Conservation (phyloP, 1,284 basidiomycete species). For the Phlebopus sp. region DNA sequence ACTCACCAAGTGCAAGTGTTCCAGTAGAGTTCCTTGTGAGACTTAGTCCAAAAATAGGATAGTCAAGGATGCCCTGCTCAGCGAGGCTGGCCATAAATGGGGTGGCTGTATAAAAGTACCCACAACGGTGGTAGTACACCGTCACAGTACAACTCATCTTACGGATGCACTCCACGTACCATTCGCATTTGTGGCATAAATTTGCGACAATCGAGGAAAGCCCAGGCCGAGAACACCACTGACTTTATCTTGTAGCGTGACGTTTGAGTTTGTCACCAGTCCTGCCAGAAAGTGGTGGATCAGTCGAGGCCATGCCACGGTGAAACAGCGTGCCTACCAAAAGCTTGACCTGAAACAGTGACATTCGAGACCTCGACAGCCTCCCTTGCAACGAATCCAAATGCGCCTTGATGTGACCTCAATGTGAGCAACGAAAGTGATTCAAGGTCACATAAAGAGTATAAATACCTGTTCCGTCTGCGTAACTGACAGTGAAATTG, state of each 20-base stretch:
- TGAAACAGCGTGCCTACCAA: slow-evolving; percentile 48
- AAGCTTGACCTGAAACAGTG: slow-evolving; percentile 54
- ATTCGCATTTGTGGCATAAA: slow-evolving; percentile 45
- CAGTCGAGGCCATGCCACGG: not conserved
- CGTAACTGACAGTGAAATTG: slow-evolving; percentile 55
- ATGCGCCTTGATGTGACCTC: slow-evolving; percentile 43
- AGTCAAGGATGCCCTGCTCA: slow-evolving; percentile 60
- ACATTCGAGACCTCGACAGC: slow-evolving; percentile 57
- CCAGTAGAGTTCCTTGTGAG: slow-evolving; percentile 59
- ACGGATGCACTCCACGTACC: slow-evolving; percentile 39
- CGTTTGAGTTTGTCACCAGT: slow-evolving; percentile 58
- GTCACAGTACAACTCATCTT: not conserved
- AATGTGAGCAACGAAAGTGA: slow-evolving; percentile 5
- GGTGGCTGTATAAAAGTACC: slow-evolving; percentile 43
- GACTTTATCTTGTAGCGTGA: slow-evolving; percentile 56
- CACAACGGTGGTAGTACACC: not conserved
- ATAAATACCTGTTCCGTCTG: slow-evolving; percentile 58
- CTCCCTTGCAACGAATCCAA: slow-evolving; percentile 69
- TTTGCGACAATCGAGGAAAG: slow-evolving; percentile 67
- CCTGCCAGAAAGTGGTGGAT: slow-evolving; percentile 35
- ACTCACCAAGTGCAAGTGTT: slow-evolving; percentile 59
- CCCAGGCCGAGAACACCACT: slow-evolving; percentile 74
- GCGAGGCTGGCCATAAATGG: slow-evolving; percentile 64
- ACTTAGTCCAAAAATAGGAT: slow-evolving; percentile 70
- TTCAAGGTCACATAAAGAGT: not conserved